These are phyloP conservation scores for Candida sojae DNA, from an alignment of 1,139 yeast species.

Conservation along the genomic window DNA sequence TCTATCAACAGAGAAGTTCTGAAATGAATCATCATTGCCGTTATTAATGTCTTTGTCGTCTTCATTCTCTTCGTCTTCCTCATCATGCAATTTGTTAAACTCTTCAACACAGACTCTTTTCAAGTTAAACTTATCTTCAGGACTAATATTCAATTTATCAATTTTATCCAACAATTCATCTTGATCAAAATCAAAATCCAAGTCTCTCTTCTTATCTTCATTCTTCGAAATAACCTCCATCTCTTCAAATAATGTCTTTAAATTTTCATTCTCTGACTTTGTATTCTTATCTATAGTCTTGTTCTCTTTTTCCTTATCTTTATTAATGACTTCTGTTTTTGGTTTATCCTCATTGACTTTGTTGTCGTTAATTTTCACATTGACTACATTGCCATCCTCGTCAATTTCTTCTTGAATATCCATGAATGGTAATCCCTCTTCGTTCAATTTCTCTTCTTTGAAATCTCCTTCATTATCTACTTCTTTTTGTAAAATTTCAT, in stretches of 20 bases:
- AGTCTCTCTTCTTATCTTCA: conserved; percentile 5
- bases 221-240: conserved; percentile 40
- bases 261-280: conserved; percentile 26
- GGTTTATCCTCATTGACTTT: neutral
- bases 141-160: conserved; percentile 41
- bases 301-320: conserved; percentile 1
- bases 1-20: conserved; percentile 19
- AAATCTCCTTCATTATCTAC: conserved; percentile 15
- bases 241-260: conserved; percentile 48
- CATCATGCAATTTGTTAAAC: conserved; percentile 11
- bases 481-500: conserved; percentile 15
- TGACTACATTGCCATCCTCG: conserved; percentile 69
- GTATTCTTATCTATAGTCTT: neutral
- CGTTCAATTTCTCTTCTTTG: conserved; percentile 17
- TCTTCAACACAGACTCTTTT: conserved; percentile 26
- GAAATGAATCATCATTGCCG: neutral
- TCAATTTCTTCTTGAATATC: conserved; percentile 87
- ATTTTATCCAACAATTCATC: conserved; percentile 27
- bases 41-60: conserved; percentile 18
- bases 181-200: conserved; percentile 15
- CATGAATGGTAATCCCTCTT: conserved; percentile 60
- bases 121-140: conserved; percentile 54
- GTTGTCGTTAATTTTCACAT: conserved; percentile 31
- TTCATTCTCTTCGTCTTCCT: conserved; percentile 11
- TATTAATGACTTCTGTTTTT: conserved; percentile 1